Evolutionary conservation across 2,329 filamentous ascomycete genomes (phyloP).

Genomic region (Xylogone sp.): DNA sequence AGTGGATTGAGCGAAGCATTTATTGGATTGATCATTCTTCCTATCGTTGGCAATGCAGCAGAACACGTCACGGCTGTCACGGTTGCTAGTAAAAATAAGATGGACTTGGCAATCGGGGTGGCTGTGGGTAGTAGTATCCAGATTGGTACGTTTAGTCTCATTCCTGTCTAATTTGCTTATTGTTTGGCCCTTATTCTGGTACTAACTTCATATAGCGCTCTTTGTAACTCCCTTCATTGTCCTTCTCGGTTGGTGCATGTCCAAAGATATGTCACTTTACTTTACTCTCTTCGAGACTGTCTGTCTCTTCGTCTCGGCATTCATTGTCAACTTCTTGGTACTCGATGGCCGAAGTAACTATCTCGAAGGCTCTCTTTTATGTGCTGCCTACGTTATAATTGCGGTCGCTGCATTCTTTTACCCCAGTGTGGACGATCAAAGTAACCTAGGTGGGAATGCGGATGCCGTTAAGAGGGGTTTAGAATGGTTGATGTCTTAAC

Average conservation of each 20-base stretch:
- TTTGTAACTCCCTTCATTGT: conserved; percentile 69
- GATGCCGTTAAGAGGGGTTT: conserved; percentile 15
- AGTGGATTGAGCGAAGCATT: conserved; percentile 59
- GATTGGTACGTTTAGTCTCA: conserved; percentile 42
- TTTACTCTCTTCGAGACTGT: conserved; percentile 89
- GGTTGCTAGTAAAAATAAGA: conserved; percentile 71
- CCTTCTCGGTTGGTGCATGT: conserved; percentile 67
- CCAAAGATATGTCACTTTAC: conserved; percentile 71
- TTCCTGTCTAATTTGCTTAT: not conserved
- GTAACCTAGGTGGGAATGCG: conserved; percentile 29
- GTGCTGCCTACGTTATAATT: conserved; percentile 66
- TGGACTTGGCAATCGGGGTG: conserved; percentile 71
- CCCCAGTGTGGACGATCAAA: conserved; percentile 47
- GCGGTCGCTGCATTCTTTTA: conserved; percentile 65
- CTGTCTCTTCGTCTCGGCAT: conserved; percentile 76
- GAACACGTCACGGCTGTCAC: conserved; percentile 70
- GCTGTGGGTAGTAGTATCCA: conserved; percentile 69
- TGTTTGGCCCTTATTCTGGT: not conserved
- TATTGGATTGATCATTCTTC: conserved; percentile 68
- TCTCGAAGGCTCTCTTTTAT: conserved; percentile 70
- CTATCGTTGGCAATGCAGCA: conserved; percentile 70
- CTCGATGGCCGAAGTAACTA: conserved; percentile 85
- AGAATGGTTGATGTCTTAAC: not conserved
- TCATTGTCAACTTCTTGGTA: conserved; percentile 86
- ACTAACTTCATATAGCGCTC: conserved; percentile 37